Conservation (phyloP, 352 stramenopile species). For the Globisporangium middletonii region DNA sequence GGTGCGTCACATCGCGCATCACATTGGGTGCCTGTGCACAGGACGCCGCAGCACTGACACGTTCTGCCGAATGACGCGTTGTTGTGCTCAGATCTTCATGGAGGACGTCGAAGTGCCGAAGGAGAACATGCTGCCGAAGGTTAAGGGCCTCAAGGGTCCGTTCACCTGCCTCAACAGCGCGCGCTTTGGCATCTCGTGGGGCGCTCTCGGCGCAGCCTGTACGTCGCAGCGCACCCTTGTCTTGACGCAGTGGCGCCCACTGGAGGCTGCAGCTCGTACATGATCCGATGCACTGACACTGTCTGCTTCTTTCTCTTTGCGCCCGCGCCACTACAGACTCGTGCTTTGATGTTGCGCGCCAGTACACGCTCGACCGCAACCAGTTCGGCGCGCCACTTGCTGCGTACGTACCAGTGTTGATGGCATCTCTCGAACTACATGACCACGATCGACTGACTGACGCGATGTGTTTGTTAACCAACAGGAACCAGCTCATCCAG, state of each 20-base stretch:
- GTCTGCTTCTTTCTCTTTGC: slow-evolving; percentile 1
- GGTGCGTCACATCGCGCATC: slow-evolving; percentile 18
- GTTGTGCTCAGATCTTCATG: slow-evolving; percentile 89
- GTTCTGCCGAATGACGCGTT: neutral
- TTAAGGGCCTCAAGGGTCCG: slow-evolving; percentile 89
- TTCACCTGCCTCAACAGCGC: slow-evolving; percentile 98
- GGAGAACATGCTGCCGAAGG: slow-evolving; percentile 91
- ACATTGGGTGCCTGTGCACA: neutral
- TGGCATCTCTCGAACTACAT: neutral
- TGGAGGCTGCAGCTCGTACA: neutral
- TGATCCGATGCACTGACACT: neutral
- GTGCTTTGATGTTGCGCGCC: slow-evolving; percentile 90
- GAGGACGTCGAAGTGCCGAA: slow-evolving; percentile 94
- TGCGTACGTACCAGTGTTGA: slow-evolving; percentile 40
- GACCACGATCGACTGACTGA: neutral
- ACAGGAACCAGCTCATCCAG: slow-evolving; percentile 96
- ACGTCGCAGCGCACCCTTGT: slow-evolving; percentile 9
- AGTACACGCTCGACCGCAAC: slow-evolving; percentile 94
- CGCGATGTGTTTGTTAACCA: neutral
- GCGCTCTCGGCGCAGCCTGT: slow-evolving; percentile 92
- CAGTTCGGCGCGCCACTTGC: slow-evolving; percentile 97
- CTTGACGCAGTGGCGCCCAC: neutral
- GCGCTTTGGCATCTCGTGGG: slow-evolving; percentile 97
- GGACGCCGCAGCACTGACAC: neutral
- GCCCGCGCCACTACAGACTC: slow-evolving; percentile 45